Base-by-base conservation (phyloP, 805 yeast species). In the Grigorovia jiainica region DNA sequence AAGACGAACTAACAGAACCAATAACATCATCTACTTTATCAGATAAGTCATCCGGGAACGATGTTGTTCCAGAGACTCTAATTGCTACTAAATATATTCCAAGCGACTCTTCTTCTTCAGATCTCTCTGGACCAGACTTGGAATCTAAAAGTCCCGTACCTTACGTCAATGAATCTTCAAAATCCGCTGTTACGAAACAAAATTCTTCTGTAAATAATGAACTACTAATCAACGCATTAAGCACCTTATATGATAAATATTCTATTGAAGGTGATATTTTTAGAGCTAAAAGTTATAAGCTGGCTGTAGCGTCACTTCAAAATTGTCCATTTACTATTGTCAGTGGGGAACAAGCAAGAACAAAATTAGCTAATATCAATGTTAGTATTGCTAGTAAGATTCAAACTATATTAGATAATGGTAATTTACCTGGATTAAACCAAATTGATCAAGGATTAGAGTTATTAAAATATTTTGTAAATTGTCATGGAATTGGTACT, bases 341-440 rank as follows among this genome's bases (percentile, higher is more conserved):
- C 16, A 52, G 60, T 5, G 62, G 60, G 10, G 39, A 43, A 21
- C 53, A 58, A 43, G 63, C 64, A 4, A 49, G 44, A 36, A 32
- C 34, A 17, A 44, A 49, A 19, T 39, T 58, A 15, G 41, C 53
- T 4, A 48, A 57, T 41, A 47, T 57, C 20, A 60, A 60, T 5
- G 34, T 53, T 5, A 55, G 64, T 24, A 57, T 60, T 40, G 60
- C 60, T 2, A 54, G 48, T 32, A 60, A 60, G 38, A 57, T 59
- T 17, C 58, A 58, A 37, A 39, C 40, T 10, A 42, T 60, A 10
- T 37, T 58, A n/a, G 49, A 53, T 20, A 39, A 48, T 1, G 61
- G 60, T 0, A 34, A 29, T 1, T 41, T 57, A 23, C 57, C 58
- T 5, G 61, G 63, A 0, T 40, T 57, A 6, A 41, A 49, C 7